phyloP scores from a whole-genome alignment of 2,329 filamentous ascomycete genomes.

The Fusarium goolgardi region DNA sequence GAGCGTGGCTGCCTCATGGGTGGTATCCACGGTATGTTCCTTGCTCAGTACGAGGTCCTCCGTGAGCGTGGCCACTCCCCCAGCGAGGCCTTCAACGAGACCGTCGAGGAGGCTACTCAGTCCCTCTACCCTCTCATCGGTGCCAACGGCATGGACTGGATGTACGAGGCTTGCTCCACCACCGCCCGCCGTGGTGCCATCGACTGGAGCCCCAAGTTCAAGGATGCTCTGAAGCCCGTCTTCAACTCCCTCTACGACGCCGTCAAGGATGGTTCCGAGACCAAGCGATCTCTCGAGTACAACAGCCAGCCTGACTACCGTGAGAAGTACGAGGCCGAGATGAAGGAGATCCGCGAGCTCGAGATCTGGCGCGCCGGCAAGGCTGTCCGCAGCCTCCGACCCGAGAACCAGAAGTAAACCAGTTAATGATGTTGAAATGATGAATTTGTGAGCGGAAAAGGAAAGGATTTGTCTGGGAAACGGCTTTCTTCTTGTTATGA shows the following conservation, averaged over 20 bases:
- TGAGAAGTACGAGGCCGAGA: conserved; percentile 96
- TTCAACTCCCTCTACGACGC: conserved; percentile 98
- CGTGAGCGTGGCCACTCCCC: conserved; percentile 98
- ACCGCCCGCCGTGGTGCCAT: conserved; percentile 98
- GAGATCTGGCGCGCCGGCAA: conserved; percentile 99
- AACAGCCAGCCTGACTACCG: conserved; percentile 97
- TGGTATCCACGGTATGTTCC: conserved; percentile 99
- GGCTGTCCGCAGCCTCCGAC: conserved; percentile 89
- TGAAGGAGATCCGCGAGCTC: conserved; percentile 96
- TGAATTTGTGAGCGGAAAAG: conserved; percentile 27
- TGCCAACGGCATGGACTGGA: conserved; percentile 99
- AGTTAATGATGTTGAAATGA: conserved; percentile 32
- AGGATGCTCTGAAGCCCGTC: conserved; percentile 97
- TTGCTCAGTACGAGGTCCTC: conserved; percentile 99
- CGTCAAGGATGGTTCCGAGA: conserved; percentile 92
- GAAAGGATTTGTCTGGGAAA: conserved; percentile 34
- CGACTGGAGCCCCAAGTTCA: conserved; percentile 98
- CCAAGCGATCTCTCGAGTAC: conserved; percentile 95
- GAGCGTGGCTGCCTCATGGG: conserved; percentile 99
- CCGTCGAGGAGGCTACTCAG: conserved; percentile 99
- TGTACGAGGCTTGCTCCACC: conserved; percentile 99
- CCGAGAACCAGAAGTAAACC: conserved; percentile 83
- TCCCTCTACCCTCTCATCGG: conserved; percentile 97
- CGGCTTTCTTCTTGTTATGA: conserved; percentile 37
- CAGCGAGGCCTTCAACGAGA: conserved; percentile 99